Percentiles rank a stretch among this genome's conserved stretches.
These are phyloP conservation scores for Aspergillus aculeatinus DNA, from an alignment of 2,329 filamentous ascomycete genomes.

Conservation along the genomic window DNA sequence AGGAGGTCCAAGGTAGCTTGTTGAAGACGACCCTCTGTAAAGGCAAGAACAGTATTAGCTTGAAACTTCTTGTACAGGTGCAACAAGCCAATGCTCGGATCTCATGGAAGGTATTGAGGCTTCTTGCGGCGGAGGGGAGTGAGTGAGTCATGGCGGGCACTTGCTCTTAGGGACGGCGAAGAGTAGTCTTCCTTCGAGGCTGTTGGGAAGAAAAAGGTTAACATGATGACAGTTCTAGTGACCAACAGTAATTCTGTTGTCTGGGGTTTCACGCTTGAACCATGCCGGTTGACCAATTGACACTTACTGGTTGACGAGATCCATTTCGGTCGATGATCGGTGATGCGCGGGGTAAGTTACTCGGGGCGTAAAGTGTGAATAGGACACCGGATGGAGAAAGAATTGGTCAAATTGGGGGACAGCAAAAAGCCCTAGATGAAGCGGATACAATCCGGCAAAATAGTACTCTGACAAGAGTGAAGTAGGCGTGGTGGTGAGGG, in stretches of 20 bases:
- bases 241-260: not conserved
- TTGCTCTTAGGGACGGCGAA: slow-evolving; percentile 98
- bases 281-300: slow-evolving; percentile 18
- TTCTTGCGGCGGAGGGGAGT: slow-evolving; percentile 9
- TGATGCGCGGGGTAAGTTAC: slow-evolving; percentile 22
- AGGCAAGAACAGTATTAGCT: slow-evolving; percentile 9
- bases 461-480: not conserved
- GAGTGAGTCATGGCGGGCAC: slow-evolving; percentile 42
- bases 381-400: not conserved
- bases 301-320: slow-evolving; percentile 62
- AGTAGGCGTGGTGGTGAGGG: not conserved
- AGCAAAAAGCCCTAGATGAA: not conserved
- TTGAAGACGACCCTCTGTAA: slow-evolving; percentile 85
- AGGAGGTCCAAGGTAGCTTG: slow-evolving; percentile 86
- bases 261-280: not conserved
- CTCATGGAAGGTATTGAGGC: slow-evolving; percentile 9
- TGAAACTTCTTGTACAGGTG: slow-evolving; percentile 1
- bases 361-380: slow-evolving; percentile 1
- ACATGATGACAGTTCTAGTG: slow-evolving; percentile 10
- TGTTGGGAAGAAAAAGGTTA: slow-evolving; percentile 46
- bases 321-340: slow-evolving; percentile 45
- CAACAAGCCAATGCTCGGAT: not conserved
- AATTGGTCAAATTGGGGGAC: not conserved
- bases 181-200: slow-evolving; percentile 86
- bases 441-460: no score